Evolutionary conservation across 2,329 filamentous ascomycete species (phyloP).

Genomic region (Annulohypoxylon truncatum): DNA sequence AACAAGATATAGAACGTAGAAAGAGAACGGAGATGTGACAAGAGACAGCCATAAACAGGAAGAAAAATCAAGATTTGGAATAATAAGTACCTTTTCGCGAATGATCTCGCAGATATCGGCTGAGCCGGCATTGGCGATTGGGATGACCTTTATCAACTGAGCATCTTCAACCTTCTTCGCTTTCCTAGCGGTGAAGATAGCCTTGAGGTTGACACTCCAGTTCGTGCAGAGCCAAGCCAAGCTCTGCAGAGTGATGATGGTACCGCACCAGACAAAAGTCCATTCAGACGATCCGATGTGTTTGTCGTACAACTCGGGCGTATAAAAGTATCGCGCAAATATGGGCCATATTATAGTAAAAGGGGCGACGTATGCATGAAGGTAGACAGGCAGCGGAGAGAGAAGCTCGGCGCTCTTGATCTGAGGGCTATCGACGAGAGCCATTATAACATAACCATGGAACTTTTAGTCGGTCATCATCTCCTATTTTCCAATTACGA

Average conservation of each 20-base stretch:
- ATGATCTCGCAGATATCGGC: conserved; percentile 87
- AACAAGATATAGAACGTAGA: background rate
- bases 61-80: background rate
- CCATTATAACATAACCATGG: conserved; percentile 46
- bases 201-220: conserved; percentile 92
- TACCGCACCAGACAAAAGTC: conserved; percentile 94
- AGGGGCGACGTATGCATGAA: conserved; percentile 93
- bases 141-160: conserved; percentile 90
- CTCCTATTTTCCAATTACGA: background rate
- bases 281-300: conserved; percentile 96
- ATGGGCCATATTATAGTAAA: conserved; percentile 92
- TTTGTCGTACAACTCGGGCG: conserved; percentile 84
- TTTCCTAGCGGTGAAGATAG: conserved; percentile 81
- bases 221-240: conserved; percentile 95
- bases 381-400: conserved; percentile 81
- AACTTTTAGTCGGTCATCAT: conserved; percentile 46
- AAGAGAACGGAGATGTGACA: background rate
- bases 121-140: conserved; percentile 86
- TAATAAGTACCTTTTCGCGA: conserved; percentile 81
- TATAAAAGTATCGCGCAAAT: conserved; percentile 90
- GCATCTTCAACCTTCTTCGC: conserved; percentile 79
- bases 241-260: conserved; percentile 88
- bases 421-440: conserved; percentile 91
- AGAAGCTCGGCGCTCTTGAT: conserved; percentile 90
- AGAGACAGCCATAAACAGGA: background rate